phyloP scores from a whole-genome alignment of 495 filamentous ascomycete species.

The Zalerion maritima region DNA sequence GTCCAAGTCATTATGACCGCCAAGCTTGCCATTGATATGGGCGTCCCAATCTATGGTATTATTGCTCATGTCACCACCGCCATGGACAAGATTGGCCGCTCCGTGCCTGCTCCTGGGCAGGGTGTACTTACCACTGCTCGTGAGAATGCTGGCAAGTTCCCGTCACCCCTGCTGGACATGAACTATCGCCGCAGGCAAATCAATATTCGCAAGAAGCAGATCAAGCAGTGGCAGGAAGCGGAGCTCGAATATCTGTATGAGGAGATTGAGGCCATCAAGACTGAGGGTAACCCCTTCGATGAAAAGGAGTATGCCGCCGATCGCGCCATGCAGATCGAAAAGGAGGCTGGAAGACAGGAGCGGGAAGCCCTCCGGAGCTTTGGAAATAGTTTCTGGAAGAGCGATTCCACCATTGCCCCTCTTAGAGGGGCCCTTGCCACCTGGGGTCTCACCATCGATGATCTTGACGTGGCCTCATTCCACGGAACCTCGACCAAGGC shows the following conservation, averaged over 20 bases:
- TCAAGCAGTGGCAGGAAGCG: slow-evolving; percentile 89
- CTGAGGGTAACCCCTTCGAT: slow-evolving; percentile 53
- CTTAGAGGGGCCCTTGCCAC: slow-evolving; percentile 88
- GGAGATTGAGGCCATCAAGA: slow-evolving; percentile 81
- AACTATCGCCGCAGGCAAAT: slow-evolving; percentile 93
- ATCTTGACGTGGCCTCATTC: slow-evolving; percentile 90
- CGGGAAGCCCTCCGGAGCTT: slow-evolving; percentile 80
- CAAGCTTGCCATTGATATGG: slow-evolving; percentile 92
- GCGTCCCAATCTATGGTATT: slow-evolving; percentile 92
- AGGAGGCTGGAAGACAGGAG: slow-evolving; percentile 78
- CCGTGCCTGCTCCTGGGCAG: slow-evolving; percentile 88
- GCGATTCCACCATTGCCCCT: slow-evolving; percentile 82
- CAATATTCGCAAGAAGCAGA: slow-evolving; percentile 77
- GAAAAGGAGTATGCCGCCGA: slow-evolving; percentile 78
- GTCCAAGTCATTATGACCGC: slow-evolving; percentile 98
- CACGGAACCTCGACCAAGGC: slow-evolving; percentile 96
- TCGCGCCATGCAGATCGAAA: slow-evolving; percentile 71
- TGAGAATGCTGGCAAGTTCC: slow-evolving; percentile 79
- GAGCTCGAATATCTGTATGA: slow-evolving; percentile 87
- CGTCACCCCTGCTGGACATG: slow-evolving; percentile 87
- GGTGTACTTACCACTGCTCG: slow-evolving; percentile 96
- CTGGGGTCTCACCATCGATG: slow-evolving; percentile 96
- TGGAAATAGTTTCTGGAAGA: slow-evolving; percentile 98
- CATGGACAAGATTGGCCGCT: slow-evolving; percentile 97
- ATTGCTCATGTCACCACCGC: slow-evolving; percentile 92